phyloP scores from a whole-genome alignment of 1,284 basidiomycete genomes.

The Sanghuangporus weigelae region DNA sequence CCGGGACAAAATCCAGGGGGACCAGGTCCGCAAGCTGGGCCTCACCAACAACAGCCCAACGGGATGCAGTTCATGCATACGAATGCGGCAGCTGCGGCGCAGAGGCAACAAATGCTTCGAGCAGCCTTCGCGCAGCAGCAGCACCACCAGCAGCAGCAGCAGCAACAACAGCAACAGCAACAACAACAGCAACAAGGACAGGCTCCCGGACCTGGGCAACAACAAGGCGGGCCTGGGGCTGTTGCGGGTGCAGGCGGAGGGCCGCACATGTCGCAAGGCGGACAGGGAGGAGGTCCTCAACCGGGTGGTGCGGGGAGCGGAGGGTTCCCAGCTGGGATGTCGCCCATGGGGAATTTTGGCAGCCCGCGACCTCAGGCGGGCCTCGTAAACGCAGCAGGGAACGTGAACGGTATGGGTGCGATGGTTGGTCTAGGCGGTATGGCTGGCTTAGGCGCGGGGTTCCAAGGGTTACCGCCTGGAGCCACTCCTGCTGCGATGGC shows the following conservation, averaged over 20 bases:
- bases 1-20: not conserved
- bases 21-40: constrained; percentile 3
- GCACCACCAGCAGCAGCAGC: constrained; percentile 23
- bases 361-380: not conserved
- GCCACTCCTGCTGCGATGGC: not conserved
- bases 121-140: not conserved
- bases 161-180: constrained; percentile 25
- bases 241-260: constrained; percentile 27
- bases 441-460: not conserved
- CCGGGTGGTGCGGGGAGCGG: not conserved
- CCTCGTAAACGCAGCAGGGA: not conserved
- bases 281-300: constrained; percentile 19
- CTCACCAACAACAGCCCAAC: not conserved
- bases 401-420: not conserved
- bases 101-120: not conserved
- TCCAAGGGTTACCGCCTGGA: not conserved
- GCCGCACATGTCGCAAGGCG: constrained; percentile 15
- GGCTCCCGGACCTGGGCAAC: constrained; percentile 26
- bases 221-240: constrained; percentile 33
- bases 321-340: not conserved
- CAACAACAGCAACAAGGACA: constrained; percentile 27
- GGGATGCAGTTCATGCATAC: constrained; percentile 18
- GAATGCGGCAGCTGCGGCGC: not conserved
- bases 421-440: constrained; percentile 5
- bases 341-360: constrained; percentile 6